These are phyloP conservation scores for Punctularia strigosozonata DNA, from an alignment of 768 basidiomycete species.

Conservation along the genomic window DNA sequence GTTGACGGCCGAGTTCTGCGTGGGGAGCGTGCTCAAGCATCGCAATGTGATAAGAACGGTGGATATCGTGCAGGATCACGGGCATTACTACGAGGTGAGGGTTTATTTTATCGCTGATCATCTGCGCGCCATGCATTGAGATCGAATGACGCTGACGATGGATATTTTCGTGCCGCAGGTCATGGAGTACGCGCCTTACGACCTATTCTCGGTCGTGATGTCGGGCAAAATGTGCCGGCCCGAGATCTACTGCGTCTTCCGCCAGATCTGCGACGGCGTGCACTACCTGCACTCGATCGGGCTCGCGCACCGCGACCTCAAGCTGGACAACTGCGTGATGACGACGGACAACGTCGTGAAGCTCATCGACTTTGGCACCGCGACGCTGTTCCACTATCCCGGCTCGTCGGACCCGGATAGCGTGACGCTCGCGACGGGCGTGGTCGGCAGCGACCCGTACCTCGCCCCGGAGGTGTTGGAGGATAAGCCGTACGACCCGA, in stretches of 20 bases:
- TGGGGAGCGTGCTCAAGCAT: slow-evolving; percentile 89
- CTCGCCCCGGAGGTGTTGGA: slow-evolving; percentile 91
- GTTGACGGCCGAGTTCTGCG: slow-evolving; percentile 98
- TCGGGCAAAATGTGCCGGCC: slow-evolving; percentile 97
- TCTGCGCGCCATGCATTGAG: background rate
- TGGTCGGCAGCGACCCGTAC: slow-evolving; percentile 97
- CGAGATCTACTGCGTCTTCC: slow-evolving; percentile 98
- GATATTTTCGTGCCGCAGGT: slow-evolving; percentile 38
- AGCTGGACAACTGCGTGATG: slow-evolving; percentile 99
- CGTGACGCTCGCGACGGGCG: slow-evolving; percentile 67
- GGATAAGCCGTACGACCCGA: slow-evolving; percentile 78
- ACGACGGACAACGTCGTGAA: slow-evolving; percentile 91
- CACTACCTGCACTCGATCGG: slow-evolving; percentile 97
- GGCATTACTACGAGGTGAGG: slow-evolving; percentile 95
- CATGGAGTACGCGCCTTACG: slow-evolving; percentile 99
- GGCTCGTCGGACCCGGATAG: too few species aligned
- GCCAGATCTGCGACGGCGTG: slow-evolving; percentile 96
- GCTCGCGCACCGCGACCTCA: slow-evolving; percentile 95
- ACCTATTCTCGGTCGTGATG: slow-evolving; percentile 99
- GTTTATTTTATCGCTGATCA: slow-evolving; percentile 1
- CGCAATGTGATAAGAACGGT: slow-evolving; percentile 95
- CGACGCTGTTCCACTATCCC: slow-evolving; percentile 98
- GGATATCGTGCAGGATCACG: slow-evolving; percentile 95
- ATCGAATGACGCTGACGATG: slow-evolving; percentile 3
- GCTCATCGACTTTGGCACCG: slow-evolving; percentile 98